Evolutionary conservation across 768 basidiomycete genomes (phyloP), one percentile per base, ranked within the genome.

Genomic region (Tubosaeta sp.): DNA sequence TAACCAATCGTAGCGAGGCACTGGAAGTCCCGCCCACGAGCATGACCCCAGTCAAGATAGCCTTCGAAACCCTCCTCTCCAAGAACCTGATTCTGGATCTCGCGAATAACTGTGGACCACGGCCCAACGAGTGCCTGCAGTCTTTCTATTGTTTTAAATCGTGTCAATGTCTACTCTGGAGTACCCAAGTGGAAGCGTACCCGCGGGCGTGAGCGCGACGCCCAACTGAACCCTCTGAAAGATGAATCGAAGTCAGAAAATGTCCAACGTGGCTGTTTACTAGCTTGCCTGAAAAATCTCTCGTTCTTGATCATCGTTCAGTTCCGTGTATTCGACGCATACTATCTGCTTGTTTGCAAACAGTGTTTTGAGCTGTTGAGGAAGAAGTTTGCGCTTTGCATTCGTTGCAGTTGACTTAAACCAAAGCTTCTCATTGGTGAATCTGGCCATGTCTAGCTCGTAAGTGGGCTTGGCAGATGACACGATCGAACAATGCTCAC

Each of bases 261-360:
- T 12, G 34, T 42, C 13, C 5, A 32, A 47, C 4, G 31, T 34
- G 13, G 16, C 26, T 46, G 41, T 12, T 17, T 35, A 26, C 11
- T 48, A 32, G 54, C 71, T 38, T 55, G 73, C 81, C 71, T 80
- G 75, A 56, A 86, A 89, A 25, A 86, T 81, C 59, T 85, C 86
- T 27, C 84, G 76, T 57, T 87, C 88, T 60, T 80, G 77, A 46
- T 80, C 75, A 7, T 64, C 63, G 0, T 66, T 71, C 38, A 85
- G 61, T 16, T 72, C 71, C 3, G 68, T 65, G 56, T 85, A 85
- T 59, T 84, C 83, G 1, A 79, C 73, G 57, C 89, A 91, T 2
- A 87, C 72, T 13, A 82, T 72, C 50, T 77, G 75, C 54, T 74
- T 78, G 47, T 74, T 71, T 34, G 69, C 50, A 55, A 79, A 81